Base-by-base conservation (phyloP, 176 grass and related monocot species). In the Puya raimondii region DNA sequence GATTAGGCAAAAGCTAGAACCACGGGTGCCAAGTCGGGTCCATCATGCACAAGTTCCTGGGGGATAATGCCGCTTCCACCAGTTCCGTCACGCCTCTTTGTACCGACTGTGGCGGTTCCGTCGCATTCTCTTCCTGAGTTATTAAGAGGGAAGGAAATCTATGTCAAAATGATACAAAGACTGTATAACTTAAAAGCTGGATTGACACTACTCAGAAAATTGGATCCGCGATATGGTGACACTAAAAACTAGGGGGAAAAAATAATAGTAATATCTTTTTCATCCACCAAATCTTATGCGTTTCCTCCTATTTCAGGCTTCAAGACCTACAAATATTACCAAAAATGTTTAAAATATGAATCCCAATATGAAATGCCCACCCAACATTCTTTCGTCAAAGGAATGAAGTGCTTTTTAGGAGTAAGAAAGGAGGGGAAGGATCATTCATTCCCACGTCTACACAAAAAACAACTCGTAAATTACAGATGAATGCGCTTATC, bases 21-120 rank as follows among this genome's bases (percentile, higher is more conserved):
- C 95, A 99, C 1, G 95, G 95, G 75, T 99, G 95, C 95, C 95
- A 99, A n/a, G 95, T 99, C 7, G 95, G 95, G 77, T 99, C 95
- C 95, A 99, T 99, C 95, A 93, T 99, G 78, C 95, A 99, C 70
- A 99, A 69, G 75, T 93, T 99, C 78, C 85, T 88, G 17, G 95
- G 84, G 0, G 82, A 89, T 26, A 94, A 54, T 21, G 95, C 90
- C 1, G 87, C 70, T 63, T 99, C 95, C 47, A 99, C 85, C 20
- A 99, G 87, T 33, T 99, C 85, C 0, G 95, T 88, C 13, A 93
- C 90, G 7, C 90, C 95, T 82, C 90, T 88, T 69, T 99, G 95
- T 52, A 99, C 95, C 1, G 95, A 93, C 69, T 93, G 87, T 0
- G 84, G 90, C 5, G 87, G 87, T 25, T 99, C 95, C 0, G 90